Base-by-base conservation (phyloP, 208 protist genomes). In the Naegleria lovaniensis region DNA sequence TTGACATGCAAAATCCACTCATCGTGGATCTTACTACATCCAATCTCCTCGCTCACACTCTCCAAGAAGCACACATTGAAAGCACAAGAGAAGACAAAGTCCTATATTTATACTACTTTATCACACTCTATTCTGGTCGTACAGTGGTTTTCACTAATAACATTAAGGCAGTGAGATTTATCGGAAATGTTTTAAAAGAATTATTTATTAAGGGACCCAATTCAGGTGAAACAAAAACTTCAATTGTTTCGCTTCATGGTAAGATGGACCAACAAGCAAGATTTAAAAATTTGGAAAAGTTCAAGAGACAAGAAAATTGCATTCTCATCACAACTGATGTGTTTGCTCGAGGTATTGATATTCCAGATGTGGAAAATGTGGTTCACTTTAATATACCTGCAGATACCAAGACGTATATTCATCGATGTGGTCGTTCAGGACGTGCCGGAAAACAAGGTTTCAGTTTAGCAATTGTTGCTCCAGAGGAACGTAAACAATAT, bases 241-340 rank as follows among this genome's bases (percentile, higher is more conserved):
- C 0, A 25, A 43, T 43, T 43, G 41, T 22, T 39, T n/a, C n/a
- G n/a, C 91, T 99, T 5, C 98, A 99, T 92, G 98, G 97, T 83
- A 94, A 96, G 15, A 98, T 99, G 97, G 97, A 99, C 93, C 98
- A 99, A 94, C 93, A 97, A 22, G 97, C 99, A 95, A 96, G 98
- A 86, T 94, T 99, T 11, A 99, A 99, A 94, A 98, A 98, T 92
- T 95, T 99, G 41, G 98, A 99, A 90, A 94, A 96, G 92, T 98
- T 98, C 91, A 11, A 43, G 13, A 93, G 93, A 90, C 88, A 85
- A 16, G 95, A 95, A 51, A 91, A 93, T 67, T 94, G 95, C 36
- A 94, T 98, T 6, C 92, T 98, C 25, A 93, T 98, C 33, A 96
- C 97, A 38, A 98, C 97, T 41, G 97, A 98, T 90, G 96, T 98